Evolutionary conservation across 768 basidiomycete genomes (phyloP), one percentile per base, ranked within the genome.

Genomic region (Hirschioporus abietinus): DNA sequence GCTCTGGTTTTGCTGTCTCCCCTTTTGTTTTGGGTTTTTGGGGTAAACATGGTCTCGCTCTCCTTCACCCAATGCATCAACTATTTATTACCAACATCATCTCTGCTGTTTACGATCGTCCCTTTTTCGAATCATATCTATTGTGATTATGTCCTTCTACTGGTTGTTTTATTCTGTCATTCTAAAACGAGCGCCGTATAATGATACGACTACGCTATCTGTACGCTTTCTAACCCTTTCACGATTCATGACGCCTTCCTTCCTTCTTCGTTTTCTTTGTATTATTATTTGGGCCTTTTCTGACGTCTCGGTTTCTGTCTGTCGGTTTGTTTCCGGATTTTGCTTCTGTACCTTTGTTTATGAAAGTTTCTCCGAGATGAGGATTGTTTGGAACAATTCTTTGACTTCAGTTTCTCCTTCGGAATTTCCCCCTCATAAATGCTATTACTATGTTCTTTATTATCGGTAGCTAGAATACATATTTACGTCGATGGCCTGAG

Each of bases 351-450:
- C 42, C 42, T 52, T 52, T 52, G 12, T 52, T 5, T 1, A 52
- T 20, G 42, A 20, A 52, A 20, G 42, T 6, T 52, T 52, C 42
- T 52, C 42, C 42, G 42, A 52, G 4, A 52, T 52, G 42, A 52
- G 42, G 42, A 52, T 52, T 52, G 42, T 52, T 52, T 52, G 42
- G 42, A 52, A 52, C 42, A 52, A 52, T 52, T 52, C 42, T 20
- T 52, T 52, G 12, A 12, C 4, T 52, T 15, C 42, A 52, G 42
- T 52, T 52, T 52, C 12, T 6, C 42, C 42, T 52, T 52, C 20
- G 12, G 42, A 52, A 52, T 52, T 36, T 15, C 42, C 42, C 20
- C 42, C 42, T 20, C 20, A 12, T 52, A 52, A 20, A 20, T 20
- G 42, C 20, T 52, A 6, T 52, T 52, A 20, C 42, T 52, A 52